Percentiles rank a stretch among this genome's conserved stretches.
Evolutionary conservation across 768 basidiomycete species (phyloP).

Genomic region (Mycena amicta): DNA sequence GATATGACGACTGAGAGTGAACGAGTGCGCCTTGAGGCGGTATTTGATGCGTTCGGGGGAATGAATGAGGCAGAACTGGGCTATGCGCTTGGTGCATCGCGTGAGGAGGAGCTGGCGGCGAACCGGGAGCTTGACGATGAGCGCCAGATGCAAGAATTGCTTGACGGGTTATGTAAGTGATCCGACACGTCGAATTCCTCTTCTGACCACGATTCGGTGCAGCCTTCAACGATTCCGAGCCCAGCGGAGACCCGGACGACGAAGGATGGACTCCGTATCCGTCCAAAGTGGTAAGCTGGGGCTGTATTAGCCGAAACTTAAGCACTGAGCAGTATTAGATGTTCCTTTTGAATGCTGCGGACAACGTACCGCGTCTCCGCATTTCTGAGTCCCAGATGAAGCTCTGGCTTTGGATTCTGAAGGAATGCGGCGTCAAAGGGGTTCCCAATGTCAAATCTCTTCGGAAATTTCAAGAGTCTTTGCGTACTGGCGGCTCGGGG

Average conservation of each 20-base stretch:
- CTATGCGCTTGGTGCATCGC: background rate
- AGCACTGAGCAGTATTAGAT: constrained; percentile 7
- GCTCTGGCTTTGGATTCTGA: constrained; percentile 23
- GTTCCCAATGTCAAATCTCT: constrained; percentile 23
- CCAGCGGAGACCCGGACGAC: background rate
- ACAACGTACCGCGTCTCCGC: constrained; percentile 25
- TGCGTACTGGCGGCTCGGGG: background rate
- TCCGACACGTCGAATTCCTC: background rate
- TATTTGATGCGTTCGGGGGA: background rate
- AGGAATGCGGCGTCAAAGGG: constrained; percentile 20
- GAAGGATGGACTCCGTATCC: background rate
- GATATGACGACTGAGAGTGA: no score
- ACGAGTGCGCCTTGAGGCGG: no score
- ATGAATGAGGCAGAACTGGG: background rate
- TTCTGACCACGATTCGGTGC: background rate
- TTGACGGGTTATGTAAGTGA: background rate
- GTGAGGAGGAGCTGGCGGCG: background rate
- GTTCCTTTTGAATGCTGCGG: constrained; percentile 24
- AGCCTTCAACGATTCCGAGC: background rate
- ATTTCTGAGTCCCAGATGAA: constrained; percentile 21
- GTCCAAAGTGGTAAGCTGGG: background rate
- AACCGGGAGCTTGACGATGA: background rate
- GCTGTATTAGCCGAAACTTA: background rate
- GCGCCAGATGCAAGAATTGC: background rate
- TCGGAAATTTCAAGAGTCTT: constrained; percentile 6